A percentile compares a stretch with the other conserved stretches of the same genome.
Evolutionary conservation across 257 asterid genomes (phyloP).

Genomic region (Ajuga chamaepitys): DNA sequence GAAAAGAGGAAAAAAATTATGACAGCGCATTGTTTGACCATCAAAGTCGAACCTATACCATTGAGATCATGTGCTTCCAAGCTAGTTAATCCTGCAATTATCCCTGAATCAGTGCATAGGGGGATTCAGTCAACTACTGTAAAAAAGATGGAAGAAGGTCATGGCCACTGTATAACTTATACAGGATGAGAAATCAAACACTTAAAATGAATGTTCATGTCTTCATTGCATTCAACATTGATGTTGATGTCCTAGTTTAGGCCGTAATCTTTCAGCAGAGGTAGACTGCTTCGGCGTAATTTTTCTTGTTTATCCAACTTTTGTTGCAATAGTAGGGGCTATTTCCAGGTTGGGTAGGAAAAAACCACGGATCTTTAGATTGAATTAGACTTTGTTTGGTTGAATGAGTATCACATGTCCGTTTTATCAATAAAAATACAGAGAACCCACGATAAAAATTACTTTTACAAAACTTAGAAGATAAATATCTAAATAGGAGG

Average conservation of each 20-base stretch:
- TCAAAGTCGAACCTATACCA: too few relatives aligned
- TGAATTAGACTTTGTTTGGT: too few relatives aligned
- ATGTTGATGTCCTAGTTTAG: conserved; percentile 58
- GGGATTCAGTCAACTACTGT: conserved; percentile 62
- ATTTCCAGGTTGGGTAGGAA: conserved; percentile 17
- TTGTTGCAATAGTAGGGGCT: conserved; percentile 22
- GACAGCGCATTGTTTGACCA: too few relatives aligned
- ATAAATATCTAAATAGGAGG: too few relatives aligned
- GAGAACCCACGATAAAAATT: too few relatives aligned
- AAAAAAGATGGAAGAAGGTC: conserved; percentile 82
- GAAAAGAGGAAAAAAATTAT: too few relatives aligned
- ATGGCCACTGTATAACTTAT: conserved; percentile 87
- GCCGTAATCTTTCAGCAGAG: conserved; percentile 79
- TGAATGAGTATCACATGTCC: too few relatives aligned
- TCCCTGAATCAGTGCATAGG: conserved; percentile 48
- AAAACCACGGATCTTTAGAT: conserved; percentile 3
- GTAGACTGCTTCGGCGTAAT: conserved; percentile 63
- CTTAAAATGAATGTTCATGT: conserved; percentile 49
- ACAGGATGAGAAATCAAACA: conserved; percentile 60
- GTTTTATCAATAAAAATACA: too few relatives aligned
- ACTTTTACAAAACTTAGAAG: too few relatives aligned
- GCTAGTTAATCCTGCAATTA: conserved; percentile 35
- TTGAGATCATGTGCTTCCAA: conserved; percentile 50
- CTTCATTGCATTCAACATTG: conserved; percentile 37
- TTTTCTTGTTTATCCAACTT: conserved; percentile 5